Evolutionary conservation across 2,329 filamentous ascomycete species (phyloP).

Genomic region (Dactylonectria macrodidyma): DNA sequence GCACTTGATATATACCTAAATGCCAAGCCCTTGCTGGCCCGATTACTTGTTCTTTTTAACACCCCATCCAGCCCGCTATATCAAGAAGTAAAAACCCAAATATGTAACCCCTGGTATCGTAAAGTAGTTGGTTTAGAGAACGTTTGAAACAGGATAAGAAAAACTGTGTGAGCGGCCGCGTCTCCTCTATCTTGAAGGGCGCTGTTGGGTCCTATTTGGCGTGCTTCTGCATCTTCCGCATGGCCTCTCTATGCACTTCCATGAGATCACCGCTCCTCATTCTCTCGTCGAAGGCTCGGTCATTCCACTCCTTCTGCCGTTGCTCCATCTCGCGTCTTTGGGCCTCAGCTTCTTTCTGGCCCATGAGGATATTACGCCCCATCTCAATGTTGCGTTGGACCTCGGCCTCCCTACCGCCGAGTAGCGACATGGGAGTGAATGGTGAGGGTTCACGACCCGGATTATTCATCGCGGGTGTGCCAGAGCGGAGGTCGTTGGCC

Average conservation of each 20-base stretch:
- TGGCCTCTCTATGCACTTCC: slow-evolving; percentile 82
- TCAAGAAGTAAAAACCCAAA: slow-evolving; percentile 26
- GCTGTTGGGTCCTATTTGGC: slow-evolving; percentile 52
- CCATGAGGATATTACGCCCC: slow-evolving; percentile 70
- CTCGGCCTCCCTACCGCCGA: slow-evolving; percentile 56
- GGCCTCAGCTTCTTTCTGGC: slow-evolving; percentile 75
- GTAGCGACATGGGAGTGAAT: slow-evolving; percentile 53
- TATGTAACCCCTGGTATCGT: slow-evolving; percentile 48
- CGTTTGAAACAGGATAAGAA: slow-evolving; percentile 34
- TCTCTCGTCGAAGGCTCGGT: slow-evolving; percentile 78
- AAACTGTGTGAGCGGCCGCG: slow-evolving; percentile 16
- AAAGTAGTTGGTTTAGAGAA: slow-evolving; percentile 34
- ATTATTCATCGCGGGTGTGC: slow-evolving; percentile 52
- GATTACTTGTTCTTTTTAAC: slow-evolving; percentile 36
- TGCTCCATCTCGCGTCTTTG: slow-evolving; percentile 72
- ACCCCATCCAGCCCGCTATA: slow-evolving; percentile 27
- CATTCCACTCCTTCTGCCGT: slow-evolving; percentile 69
- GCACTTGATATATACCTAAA: slow-evolving; percentile 36
- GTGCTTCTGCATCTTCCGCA: slow-evolving; percentile 81
- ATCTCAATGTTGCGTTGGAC: slow-evolving; percentile 66
- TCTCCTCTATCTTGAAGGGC: not conserved
- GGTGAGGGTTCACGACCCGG: slow-evolving; percentile 58
- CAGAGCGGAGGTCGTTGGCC: slow-evolving; percentile 70
- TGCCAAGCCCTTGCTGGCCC: slow-evolving; percentile 28
- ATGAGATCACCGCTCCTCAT: slow-evolving; percentile 84